Evolutionary conservation across 2,329 filamentous ascomycete species (phyloP), one percentile per base, ranked within the genome.

Genomic region (Whalleya microplaca): DNA sequence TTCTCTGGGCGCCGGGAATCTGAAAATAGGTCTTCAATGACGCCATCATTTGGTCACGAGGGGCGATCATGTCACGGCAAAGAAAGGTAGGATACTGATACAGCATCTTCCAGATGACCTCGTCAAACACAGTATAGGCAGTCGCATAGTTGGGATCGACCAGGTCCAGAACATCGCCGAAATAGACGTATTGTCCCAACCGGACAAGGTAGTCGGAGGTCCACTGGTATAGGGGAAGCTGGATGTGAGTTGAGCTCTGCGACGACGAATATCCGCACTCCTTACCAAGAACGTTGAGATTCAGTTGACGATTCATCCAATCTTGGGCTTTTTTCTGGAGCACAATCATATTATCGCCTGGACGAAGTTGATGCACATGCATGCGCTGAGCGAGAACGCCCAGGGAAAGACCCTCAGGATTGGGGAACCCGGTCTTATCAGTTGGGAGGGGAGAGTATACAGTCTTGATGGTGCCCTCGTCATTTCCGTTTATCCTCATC

Each of bases 21-120:
- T 59, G 42, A 27, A 66, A 56, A 21, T 65, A 68, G 18, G 43
- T 41, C n/a, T 46, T 55, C 40, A 65, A 16, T 3, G 62, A 51
- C 2, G 41, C 19, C 1, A 53, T 53, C n/a, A 14, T 51, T 16
- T 40, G 41, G 32, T 55, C 50, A 0, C 64, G 55, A 2, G 62
- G 41, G 0, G 8, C 20, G 1, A 41, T 52, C 67, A 69, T 68
- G 8, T 67, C 58, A 2, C 41, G 2, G 19, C 48, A 53, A 9
- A 71, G 51, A 18, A 66, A 58, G 16, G 19, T 40, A 0, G 67
- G 68, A 41, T 67, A 70, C 41, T 67, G 66, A 45, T 69, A 71
- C 3, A 71, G 54, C 44, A 68, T 54, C 58, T 71, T 51, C 64
- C 64, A 71, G 47, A 55, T 60, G 1, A 67, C 42, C 43, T 69